Evolutionary conservation across 768 basidiomycete species (phyloP).

Genomic region (Mycena venus): DNA sequence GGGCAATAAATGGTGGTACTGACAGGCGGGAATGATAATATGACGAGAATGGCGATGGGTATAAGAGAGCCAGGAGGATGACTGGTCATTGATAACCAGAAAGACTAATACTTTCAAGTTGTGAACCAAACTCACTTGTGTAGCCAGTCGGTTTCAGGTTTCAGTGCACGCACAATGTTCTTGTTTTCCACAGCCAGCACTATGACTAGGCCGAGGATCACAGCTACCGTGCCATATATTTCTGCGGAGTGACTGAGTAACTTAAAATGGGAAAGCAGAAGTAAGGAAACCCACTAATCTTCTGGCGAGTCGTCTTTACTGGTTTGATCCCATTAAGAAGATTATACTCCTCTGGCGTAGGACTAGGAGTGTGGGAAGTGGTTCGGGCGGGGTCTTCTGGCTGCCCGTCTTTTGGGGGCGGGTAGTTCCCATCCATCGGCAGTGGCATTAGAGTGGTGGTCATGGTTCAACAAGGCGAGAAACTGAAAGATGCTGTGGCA

Average conservation of each 20-base stretch:
- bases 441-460: no score
- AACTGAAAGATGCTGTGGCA: no score
- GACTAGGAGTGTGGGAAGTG: slow-evolving; percentile 50
- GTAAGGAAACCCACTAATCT: slow-evolving; percentile 15
- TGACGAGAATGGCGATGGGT: slow-evolving; percentile 69
- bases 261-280: not conserved
- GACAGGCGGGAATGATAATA: slow-evolving; percentile 45
- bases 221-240: slow-evolving; percentile 40
- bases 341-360: slow-evolving; percentile 49
- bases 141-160: slow-evolving; percentile 63
- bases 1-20: no score
- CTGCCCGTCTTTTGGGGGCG: not conserved
- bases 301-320: not conserved
- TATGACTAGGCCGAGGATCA: slow-evolving; percentile 47
- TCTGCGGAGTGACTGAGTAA: slow-evolving; percentile 2
- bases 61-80: slow-evolving; percentile 61
- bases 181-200: slow-evolving; percentile 59
- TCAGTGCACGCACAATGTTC: slow-evolving; percentile 64
- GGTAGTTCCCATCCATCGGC: no score
- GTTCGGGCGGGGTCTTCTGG: not conserved
- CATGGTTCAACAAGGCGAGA: no score
- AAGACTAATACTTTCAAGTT: not conserved
- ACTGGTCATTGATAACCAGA: slow-evolving; percentile 36
- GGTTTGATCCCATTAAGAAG: slow-evolving; percentile 38
- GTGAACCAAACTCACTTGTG: slow-evolving; percentile 48